Evolutionary conservation across 192 early-diverging fungal species (phyloP), one percentile per base, ranked within the genome.

Genomic region (Umbelopsis sp.): DNA sequence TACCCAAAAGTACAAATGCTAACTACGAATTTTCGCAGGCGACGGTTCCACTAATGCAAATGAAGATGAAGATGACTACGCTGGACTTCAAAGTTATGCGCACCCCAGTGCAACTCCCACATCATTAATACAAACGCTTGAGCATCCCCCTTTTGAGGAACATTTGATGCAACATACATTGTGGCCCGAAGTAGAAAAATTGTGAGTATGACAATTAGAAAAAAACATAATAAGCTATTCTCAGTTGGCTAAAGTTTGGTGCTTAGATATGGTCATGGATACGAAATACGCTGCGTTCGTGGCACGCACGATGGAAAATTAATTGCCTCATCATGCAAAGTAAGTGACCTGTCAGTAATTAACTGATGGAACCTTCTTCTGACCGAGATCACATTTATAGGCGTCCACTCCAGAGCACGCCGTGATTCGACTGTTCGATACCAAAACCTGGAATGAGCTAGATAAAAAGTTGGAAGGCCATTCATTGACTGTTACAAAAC

Each of bases 101-200:
- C 79, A 80, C n/a, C 80, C 85, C 0, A 77, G 81, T 13, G 82
- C 84, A 4, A 86, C 75, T 16, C 78, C 77, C 47, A 84, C 47
- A 21, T 78, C 65, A n/a, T 73, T 76, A 35, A 18, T 69, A 25
- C 73, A 85, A 18, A 80, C 71, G 33, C 73, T 88, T 78, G 71
- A 52, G 2, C 77, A 82, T 37, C 94, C 92, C 55, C 97, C 95
- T 9, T 85, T 94, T 70, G 97, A 99, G 78, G 94, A 96, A 71
- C 90, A 94, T 66, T 83, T 98, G 37, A 70, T 92, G 71, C 92
- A 94, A 68, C 86, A 92, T 76, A 95, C 95, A 30, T 81, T 99
- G 20, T 99, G 97, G 97, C 96, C 97, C 2, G 97, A 99, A 83
- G 82, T 90, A 9, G 91, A 96, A 71, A 98, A 99, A 78, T 84